Percentiles rank a stretch among this genome's conserved stretches.
Evolutionary conservation across 768 basidiomycete genomes (phyloP).

Genomic region (Phanerochaete sordida): DNA sequence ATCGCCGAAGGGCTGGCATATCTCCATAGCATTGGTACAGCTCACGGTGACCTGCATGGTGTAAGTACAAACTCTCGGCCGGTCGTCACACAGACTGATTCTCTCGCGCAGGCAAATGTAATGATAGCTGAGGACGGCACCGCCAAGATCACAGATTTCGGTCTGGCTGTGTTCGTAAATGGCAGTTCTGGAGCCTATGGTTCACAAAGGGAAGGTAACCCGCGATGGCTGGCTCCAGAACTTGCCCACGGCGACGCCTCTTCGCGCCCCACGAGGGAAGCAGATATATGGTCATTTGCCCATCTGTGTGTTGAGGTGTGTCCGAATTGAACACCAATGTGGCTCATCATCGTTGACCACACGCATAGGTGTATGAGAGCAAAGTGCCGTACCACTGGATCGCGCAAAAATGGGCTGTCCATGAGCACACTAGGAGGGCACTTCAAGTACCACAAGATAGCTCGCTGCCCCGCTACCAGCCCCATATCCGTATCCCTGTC

Average conservation of each 20-base stretch:
- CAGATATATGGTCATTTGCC: not conserved
- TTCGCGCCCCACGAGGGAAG: not conserved
- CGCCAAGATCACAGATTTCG: not conserved
- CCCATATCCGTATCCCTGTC: no score
- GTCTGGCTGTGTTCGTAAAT: not conserved
- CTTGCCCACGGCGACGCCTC: not conserved
- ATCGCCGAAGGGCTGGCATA: not conserved
- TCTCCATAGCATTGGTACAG: not conserved
- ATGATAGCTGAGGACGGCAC: not conserved
- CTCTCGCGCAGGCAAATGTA: not conserved
- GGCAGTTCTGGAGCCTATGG: not conserved
- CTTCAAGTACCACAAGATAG: no score
- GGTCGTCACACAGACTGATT: not conserved
- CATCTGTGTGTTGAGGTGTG: not conserved
- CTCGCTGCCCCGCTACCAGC: no score
- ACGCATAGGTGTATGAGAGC: no score
- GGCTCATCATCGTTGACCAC: no score
- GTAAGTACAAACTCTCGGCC: not conserved
- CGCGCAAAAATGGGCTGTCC: no score
- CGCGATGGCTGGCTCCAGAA: constrained; percentile 3
- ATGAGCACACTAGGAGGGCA: no score
- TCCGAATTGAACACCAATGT: no score
- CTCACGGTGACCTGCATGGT: constrained; percentile 3
- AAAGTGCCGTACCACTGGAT: no score
- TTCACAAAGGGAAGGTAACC: not conserved